Evolutionary conservation across 2,329 filamentous ascomycete genomes (phyloP), one percentile per base, ranked within the genome.

Genomic region (Huntiella savannae): DNA sequence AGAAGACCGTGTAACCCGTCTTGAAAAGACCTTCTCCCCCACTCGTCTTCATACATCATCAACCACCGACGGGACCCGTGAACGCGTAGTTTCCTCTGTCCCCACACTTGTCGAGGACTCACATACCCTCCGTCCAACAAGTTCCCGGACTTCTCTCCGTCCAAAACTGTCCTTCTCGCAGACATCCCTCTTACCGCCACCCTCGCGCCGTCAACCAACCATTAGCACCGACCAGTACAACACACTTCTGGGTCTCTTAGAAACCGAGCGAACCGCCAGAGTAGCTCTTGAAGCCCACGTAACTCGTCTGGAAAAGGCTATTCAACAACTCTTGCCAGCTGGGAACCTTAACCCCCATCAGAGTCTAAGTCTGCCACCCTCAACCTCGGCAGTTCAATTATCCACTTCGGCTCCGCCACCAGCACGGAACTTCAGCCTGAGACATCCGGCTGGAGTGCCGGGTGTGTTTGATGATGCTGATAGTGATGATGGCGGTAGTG

Each of bases 271-370:
- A 19, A 64, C 65, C 1, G 70, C 70, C 4, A 66, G 75, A 4
- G 62, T 68, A 47, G 62, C 65, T 3, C 64, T 79, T 4, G 75
- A 78, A 55, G 59, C 62, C 1, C 66, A 76, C 48, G 71, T 79
- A 32, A 68, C 63, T 47, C 67, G 63, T 37, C 61, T 79, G 8
- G 22, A 28, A 28, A 7, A 28, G 22, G 22, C 22, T 10, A 28
- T 28, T 28, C 22, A 28, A 53, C 12, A 54, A 54, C 36, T 56
- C 60, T 15, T 54, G 57, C n/a, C 56, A 60, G 4, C 60, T 56
- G 12, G 57, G 60, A 12, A 59, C 47, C 58, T 10, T 10, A 11
- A 59, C 47, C 58, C 22, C 22, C 7, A 28, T 28, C 22, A 28
- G 3, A 28, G 22, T 28, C 7, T 62, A 52, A 61, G 63, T 2